A percentile compares a stretch with the other conserved stretches of the same genome.
phyloP scores from a whole-genome alignment of 805 yeast species.

The Teunomyces pallodes region DNA sequence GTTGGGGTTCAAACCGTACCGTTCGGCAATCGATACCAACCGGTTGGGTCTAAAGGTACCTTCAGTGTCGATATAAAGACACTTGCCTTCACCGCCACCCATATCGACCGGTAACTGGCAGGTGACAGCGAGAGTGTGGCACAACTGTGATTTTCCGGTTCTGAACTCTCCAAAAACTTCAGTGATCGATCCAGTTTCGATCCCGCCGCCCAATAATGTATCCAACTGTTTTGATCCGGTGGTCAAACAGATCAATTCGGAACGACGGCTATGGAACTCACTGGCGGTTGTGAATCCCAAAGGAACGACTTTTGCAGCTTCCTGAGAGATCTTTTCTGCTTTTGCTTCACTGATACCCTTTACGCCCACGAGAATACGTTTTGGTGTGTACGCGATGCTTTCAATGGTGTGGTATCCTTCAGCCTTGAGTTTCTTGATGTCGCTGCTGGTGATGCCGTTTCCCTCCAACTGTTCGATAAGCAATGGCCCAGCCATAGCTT shows the following conservation, averaged over 20 bases:
- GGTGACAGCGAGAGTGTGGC: slow-evolving; percentile 95
- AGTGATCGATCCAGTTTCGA: slow-evolving; percentile 95
- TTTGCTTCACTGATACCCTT: slow-evolving; percentile 95
- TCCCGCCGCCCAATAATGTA: slow-evolving; percentile 91
- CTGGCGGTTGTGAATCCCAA: slow-evolving; percentile 98
- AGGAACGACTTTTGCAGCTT: slow-evolving; percentile 85
- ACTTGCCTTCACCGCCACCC: slow-evolving; percentile 99
- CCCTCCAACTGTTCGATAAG: slow-evolving; percentile 61
- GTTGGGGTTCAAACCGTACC: slow-evolving; percentile 88
- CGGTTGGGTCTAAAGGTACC: slow-evolving; percentile 95
- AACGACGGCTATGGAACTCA: slow-evolving; percentile 84
- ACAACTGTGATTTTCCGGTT: slow-evolving; percentile 95
- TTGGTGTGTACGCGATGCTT: slow-evolving; percentile 90
- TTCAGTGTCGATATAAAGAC: slow-evolving; percentile 93
- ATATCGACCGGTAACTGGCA: slow-evolving; percentile 94
- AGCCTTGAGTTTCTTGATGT: slow-evolving; percentile 74
- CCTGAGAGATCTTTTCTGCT: slow-evolving; percentile 79
- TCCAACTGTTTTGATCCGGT: slow-evolving; percentile 95
- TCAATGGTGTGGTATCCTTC: slow-evolving; percentile 89
- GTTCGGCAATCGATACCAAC: slow-evolving; percentile 81
- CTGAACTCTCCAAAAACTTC: slow-evolving; percentile 97
- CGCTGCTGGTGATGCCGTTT: slow-evolving; percentile 80
- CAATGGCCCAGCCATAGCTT: slow-evolving; percentile 55
- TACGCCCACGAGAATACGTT: slow-evolving; percentile 68
- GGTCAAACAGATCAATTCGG: slow-evolving; percentile 87